Evolutionary conservation across 805 yeast genomes (phyloP), one percentile per base, ranked within the genome.

Genomic region (Huiozyma naganishii): DNA sequence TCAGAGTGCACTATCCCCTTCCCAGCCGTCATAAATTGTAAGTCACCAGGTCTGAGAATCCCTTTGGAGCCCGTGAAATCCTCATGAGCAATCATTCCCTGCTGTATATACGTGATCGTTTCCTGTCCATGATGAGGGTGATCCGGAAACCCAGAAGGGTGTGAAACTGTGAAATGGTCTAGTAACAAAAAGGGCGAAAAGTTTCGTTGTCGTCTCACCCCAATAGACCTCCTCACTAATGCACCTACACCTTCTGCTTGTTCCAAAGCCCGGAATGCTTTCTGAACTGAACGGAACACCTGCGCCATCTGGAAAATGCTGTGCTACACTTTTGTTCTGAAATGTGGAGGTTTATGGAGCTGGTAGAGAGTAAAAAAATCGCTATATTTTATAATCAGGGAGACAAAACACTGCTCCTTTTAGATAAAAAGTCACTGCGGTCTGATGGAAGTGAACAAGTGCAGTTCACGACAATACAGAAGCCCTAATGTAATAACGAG

Each of bases 11-110:
- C 83, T 32, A 86, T 77, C 41, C 92, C 96, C 53, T 73, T 74
- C 47, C 95, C 95, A 5, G 95, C 95, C 28, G 95, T 87, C 95
- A 87, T 87, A 62, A 87, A 86, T 62, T 87, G 96, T 52, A 88
- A 68, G 59, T 87, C 96, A 45, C 95, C 95, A 6, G 86, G 77
- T 48, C 74, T 70, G 42, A 88, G 65, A 7, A 84, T 70, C 44
- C 95, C 95, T 42, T 74, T 71, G n/a, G 82, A 67, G 1, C 95
- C 95, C 2, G 94, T 83, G 64, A 87, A 85, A 60, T 88, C 96
- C 58, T 82, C 88, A 58, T 83, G 94, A 6, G 85, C 83, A 62
- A 83, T 65, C 50, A 73, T 75, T 33, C 90, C 90, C 39, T 75
- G 69, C 44, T 75, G 64, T 41, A 83, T 63, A 47, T 79, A 72